Percentiles rank a stretch among this genome's conserved stretches.
Evolutionary conservation across 345 rosid species (phyloP).

Genomic region (Ailanthus altissimus): DNA sequence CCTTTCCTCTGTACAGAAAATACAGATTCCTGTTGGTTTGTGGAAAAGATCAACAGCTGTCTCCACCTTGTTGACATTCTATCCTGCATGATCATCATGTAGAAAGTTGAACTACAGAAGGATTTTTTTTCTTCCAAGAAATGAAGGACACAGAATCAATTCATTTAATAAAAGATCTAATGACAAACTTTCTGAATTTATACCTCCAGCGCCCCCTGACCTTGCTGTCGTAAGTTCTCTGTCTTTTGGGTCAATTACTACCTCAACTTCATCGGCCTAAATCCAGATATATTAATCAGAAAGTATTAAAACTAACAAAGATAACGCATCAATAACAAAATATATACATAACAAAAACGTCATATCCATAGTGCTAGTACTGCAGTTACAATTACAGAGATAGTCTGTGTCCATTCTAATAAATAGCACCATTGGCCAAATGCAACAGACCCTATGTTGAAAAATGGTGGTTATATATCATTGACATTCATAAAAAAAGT

Average conservation of each 20-base stretch:
- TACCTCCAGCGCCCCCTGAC: constrained; percentile 99
- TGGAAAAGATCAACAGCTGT: constrained; percentile 93
- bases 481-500: neutral
- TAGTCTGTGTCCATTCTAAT: neutral
- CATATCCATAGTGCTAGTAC: neutral
- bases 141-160: constrained; percentile 5
- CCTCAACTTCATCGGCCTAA: constrained; percentile 96
- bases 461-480: neutral
- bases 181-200: constrained; percentile 20
- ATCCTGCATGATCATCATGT: constrained; percentile 57
- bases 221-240: constrained; percentile 93
- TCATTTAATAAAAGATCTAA: neutral
- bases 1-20: constrained; percentile 96
- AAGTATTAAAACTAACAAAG: neutral
- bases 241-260: constrained; percentile 91
- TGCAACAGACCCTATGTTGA: neutral
- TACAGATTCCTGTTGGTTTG: constrained; percentile 93
- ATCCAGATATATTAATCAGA: constrained; percentile 22
- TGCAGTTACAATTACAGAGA: neutral
- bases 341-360: constrained; percentile 11
- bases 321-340: neutral
- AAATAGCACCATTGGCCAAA: neutral
- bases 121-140: neutral
- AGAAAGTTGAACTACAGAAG: constrained; percentile 18
- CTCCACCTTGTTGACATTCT: constrained; percentile 98